Conservation (phyloP, 352 stramenopile genomes). For the Phytophthora sp. region DNA sequence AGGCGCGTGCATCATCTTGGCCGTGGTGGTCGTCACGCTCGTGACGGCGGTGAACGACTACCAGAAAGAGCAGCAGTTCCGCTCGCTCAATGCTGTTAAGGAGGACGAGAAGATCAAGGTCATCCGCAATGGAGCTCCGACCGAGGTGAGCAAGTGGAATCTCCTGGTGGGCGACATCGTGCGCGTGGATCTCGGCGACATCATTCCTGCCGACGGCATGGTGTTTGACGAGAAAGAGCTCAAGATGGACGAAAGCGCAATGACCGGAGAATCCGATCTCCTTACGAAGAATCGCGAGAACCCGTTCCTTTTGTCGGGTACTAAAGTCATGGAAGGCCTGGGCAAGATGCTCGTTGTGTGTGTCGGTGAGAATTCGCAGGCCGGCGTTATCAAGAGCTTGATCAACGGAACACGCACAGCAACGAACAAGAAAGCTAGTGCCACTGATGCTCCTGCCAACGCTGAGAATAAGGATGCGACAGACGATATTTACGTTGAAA, state of each 20-base stretch:
- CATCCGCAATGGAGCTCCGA: slow-evolving; percentile 33
- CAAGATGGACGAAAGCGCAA: slow-evolving; percentile 42
- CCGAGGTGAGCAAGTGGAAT: slow-evolving; percentile 34
- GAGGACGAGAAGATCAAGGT: slow-evolving; percentile 62
- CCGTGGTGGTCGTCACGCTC: slow-evolving; percentile 77
- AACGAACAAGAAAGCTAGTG: not conserved
- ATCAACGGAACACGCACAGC: slow-evolving; percentile 18
- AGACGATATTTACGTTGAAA: slow-evolving; percentile 21
- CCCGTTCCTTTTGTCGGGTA: slow-evolving; percentile 55
- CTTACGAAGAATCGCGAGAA: slow-evolving; percentile 33
- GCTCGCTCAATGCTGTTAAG: slow-evolving; percentile 71
- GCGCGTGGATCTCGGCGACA: slow-evolving; percentile 41
- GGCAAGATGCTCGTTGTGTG: slow-evolving; percentile 86
- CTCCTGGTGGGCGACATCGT: slow-evolving; percentile 53
- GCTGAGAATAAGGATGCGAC: not conserved
- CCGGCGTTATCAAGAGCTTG: slow-evolving; percentile 81
- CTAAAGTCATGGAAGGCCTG: slow-evolving; percentile 78
- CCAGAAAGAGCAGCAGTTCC: slow-evolving; percentile 75
- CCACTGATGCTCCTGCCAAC: not conserved
- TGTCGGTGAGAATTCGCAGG: slow-evolving; percentile 88
- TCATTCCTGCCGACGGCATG: slow-evolving; percentile 47
- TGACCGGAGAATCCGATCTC: slow-evolving; percentile 51
- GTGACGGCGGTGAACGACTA: slow-evolving; percentile 91
- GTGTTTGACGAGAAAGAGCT: slow-evolving; percentile 47
- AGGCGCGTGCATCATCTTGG: slow-evolving; percentile 79